phyloP scores from a whole-genome alignment of 176 grass and related monocot genomes.

The bread wheat (Triticum aestivum) region DNA sequence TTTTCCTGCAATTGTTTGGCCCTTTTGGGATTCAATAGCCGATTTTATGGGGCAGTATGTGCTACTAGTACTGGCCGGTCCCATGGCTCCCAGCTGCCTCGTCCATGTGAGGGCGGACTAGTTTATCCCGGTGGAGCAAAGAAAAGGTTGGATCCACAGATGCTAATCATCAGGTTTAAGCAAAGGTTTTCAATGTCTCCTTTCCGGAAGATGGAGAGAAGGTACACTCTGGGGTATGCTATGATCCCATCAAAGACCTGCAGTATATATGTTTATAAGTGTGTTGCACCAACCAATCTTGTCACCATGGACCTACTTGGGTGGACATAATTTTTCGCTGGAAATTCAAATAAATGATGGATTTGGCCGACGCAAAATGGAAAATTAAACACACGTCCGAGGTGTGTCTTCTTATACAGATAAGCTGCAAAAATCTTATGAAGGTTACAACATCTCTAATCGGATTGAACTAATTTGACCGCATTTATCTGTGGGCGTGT shows the following conservation, averaged over 20 bases:
- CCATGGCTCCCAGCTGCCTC: not conserved
- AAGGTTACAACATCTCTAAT: not conserved
- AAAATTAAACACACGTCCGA: not conserved
- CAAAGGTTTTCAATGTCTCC: not conserved
- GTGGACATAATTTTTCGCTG: not conserved
- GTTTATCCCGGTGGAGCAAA: constrained; percentile 10
- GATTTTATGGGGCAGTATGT: constrained; percentile 31
- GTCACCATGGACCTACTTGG: constrained; percentile 1
- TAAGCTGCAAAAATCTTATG: not conserved
- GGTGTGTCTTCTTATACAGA: not conserved
- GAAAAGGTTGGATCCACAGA: constrained; percentile 22
- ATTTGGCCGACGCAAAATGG: not conserved
- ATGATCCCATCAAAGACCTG: constrained; percentile 8
- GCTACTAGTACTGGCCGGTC: not conserved
- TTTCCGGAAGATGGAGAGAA: constrained; percentile 1
- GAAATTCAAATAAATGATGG: not conserved
- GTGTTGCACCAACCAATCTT: constrained; percentile 1
- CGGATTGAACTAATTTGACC: too few species aligned
- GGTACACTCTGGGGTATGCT: not conserved
- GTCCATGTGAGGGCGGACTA: constrained; percentile 38
- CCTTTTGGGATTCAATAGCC: constrained; percentile 46
- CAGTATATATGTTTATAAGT: not conserved
- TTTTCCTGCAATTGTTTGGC: constrained; percentile 1
- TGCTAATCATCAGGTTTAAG: constrained; percentile 38
- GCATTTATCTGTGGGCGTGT: too few species aligned